phyloP scores from a whole-genome alignment of 83 land plant species.

The Picea engelmannii region DNA sequence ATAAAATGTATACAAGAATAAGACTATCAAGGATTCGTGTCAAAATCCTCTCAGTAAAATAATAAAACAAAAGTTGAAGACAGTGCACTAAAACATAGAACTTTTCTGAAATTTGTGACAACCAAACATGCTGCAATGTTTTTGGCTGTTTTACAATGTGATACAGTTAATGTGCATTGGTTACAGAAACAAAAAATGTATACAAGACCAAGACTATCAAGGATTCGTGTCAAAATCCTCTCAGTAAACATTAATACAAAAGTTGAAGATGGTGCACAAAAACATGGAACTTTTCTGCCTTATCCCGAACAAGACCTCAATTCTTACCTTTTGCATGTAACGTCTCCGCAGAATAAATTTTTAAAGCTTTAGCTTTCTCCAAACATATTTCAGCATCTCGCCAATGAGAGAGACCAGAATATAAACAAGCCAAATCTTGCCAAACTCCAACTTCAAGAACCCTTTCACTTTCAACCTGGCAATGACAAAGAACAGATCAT shows the following conservation, averaged over 20 bases:
- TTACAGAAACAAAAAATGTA: too few relatives aligned
- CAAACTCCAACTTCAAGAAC: conserved; percentile 69
- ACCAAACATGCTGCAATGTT: too few relatives aligned
- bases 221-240: background rate
- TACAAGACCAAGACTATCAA: too few relatives aligned
- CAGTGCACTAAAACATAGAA: too few relatives aligned
- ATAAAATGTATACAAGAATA: too few relatives aligned
- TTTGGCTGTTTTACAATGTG: too few relatives aligned
- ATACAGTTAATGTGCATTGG: too few relatives aligned
- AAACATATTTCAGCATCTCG: conserved; percentile 76
- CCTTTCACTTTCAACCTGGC: conserved; percentile 48
- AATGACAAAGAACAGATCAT: conserved; percentile 6
- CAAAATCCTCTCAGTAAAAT: too few relatives aligned
- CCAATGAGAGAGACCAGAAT: conserved; percentile 62
- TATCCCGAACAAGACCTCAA: background rate
- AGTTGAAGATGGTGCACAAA: background rate
- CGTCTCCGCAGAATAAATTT: conserved; percentile 54
- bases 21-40: too few relatives aligned
- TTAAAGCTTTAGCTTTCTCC: conserved; percentile 77
- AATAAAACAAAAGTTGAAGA: too few relatives aligned
- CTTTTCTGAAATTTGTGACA: too few relatives aligned
- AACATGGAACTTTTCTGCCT: background rate
- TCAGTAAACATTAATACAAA: background rate
- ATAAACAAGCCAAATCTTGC: conserved; percentile 66
- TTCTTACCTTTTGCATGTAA: conserved; percentile 71